Evolutionary conservation across 441 rosid genomes (phyloP), one percentile per base, ranked within the genome.

Genomic region (Adansonia grandidieri): DNA sequence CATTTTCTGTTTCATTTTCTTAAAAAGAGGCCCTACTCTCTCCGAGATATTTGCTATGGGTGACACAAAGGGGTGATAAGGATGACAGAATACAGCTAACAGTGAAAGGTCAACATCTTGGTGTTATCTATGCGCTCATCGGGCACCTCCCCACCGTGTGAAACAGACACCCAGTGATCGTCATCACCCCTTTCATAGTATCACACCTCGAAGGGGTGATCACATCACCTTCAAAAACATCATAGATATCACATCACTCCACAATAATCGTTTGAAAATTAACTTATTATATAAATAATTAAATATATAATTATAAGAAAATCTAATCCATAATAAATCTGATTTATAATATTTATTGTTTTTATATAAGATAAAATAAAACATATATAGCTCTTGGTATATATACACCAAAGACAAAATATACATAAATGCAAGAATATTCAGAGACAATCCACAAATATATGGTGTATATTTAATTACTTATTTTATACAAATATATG

Each of bases 1-100:
- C 56, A 4, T 47, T 47, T 65, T n/a, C 48, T 47, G 13, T 68
- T 45, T 68, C 57, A 68, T 69, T 69, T 73, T 54, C 63, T 56
- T 37, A n/a, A 32, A 54, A 37, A 54, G 22, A 72, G 22, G 50
- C 40, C 45, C 5, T 37, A 72, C 7, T 56, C 28, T 6, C 19
- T 32, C 6, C 9, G 50, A 11, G 24, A 40, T 32, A 8, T 54
- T 54, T 37, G 50, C 62, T 5, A 54, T 53, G 32, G 22, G 42
- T 50, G 44, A 50, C 8, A 22, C 6, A 60, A 22, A 70, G 9
- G 22, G 45, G 60, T 50, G 9, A 71, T 53, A 24, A 13, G 22
- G 61, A 5, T 56, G 20, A 17, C 19, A n/a, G 8, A 2, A 24
- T 13, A 14, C 9, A 62, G n/a, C 17, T 62, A 62, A 32, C 44